A percentile compares a stretch with the other conserved stretches of the same genome.
Evolutionary conservation across 441 rosid genomes (phyloP).

Genomic region (Pelargonium exstipulatum): DNA sequence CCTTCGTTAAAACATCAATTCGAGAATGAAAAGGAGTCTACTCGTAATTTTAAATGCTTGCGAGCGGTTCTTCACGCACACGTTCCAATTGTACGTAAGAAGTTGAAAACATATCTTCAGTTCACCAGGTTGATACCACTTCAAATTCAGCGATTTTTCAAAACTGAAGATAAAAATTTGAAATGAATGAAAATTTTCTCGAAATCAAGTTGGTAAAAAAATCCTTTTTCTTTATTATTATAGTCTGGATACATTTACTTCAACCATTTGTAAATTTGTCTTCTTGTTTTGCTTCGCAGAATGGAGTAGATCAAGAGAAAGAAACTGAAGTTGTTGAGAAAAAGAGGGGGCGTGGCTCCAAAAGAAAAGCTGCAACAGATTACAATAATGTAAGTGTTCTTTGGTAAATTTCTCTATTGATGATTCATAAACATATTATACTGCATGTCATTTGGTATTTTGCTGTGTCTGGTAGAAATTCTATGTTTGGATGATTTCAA

Average conservation of each 20-base stretch:
- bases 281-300: constrained; percentile 36
- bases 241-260: background rate
- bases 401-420: background rate
- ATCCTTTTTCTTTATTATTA: constrained; percentile 5
- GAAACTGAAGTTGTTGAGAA: constrained; percentile 34
- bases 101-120: too few relatives aligned
- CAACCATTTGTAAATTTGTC: constrained; percentile 17
- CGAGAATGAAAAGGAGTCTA: too few relatives aligned
- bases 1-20: too few relatives aligned
- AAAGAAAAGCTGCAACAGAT: constrained; percentile 60
- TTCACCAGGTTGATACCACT: too few relatives aligned
- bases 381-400: constrained; percentile 50
- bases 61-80: too few relatives aligned
- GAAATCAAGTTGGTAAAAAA: too few relatives aligned
- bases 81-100: too few relatives aligned
- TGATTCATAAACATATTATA: too few relatives aligned
- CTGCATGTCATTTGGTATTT: background rate
- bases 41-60: too few relatives aligned
- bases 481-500: background rate
- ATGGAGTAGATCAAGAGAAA: constrained; percentile 37
- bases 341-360: constrained; percentile 60
- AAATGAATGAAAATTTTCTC: too few relatives aligned
- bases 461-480: background rate
- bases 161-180: too few relatives aligned
- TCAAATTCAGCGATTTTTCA: too few relatives aligned